Percentiles rank a stretch among this genome's conserved stretches.
Evolutionary conservation across 257 asterid genomes (phyloP).

Genomic region (Solanum lignicaule): DNA sequence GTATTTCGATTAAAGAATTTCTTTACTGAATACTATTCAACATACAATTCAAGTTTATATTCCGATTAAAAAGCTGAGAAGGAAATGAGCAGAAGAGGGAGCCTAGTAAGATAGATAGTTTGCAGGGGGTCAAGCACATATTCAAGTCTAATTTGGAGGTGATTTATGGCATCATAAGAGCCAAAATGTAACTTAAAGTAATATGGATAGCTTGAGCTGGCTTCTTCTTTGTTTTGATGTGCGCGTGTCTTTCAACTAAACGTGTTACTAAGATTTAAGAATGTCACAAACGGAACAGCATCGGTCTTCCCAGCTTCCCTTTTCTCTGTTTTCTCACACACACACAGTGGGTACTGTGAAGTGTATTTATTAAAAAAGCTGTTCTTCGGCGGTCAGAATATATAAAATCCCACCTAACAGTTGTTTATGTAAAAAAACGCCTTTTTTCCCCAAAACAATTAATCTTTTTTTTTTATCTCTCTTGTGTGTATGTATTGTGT

Average conservation of each 20-base stretch:
- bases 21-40: too few relatives aligned
- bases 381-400: conserved; percentile 9
- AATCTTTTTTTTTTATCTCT: background rate
- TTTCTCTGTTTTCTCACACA: conserved; percentile 7
- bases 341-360: background rate
- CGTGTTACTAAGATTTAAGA: conserved; percentile 5
- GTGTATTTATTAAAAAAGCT: conserved; percentile 2
- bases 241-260: conserved; percentile 29
- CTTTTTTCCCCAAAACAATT: background rate
- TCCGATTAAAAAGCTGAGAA: too few relatives aligned
- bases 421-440: background rate
- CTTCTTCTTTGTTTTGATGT: background rate
- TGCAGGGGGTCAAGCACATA: too few relatives aligned
- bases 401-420: background rate
- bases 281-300: conserved; percentile 36
- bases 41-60: too few relatives aligned
- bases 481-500: background rate
- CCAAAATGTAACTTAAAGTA: background rate
- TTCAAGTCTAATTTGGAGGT: background rate
- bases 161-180: background rate
- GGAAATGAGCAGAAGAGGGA: fast-evolving
- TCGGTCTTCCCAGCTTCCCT: conserved; percentile 8
- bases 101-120: too few relatives aligned
- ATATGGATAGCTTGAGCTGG: background rate
- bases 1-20: fast-evolving